Percentiles rank a stretch among this genome's conserved stretches.
These are phyloP conservation scores for Diaporthe caulivora DNA, from an alignment of 2,329 filamentous ascomycete species.

Conservation along the genomic window DNA sequence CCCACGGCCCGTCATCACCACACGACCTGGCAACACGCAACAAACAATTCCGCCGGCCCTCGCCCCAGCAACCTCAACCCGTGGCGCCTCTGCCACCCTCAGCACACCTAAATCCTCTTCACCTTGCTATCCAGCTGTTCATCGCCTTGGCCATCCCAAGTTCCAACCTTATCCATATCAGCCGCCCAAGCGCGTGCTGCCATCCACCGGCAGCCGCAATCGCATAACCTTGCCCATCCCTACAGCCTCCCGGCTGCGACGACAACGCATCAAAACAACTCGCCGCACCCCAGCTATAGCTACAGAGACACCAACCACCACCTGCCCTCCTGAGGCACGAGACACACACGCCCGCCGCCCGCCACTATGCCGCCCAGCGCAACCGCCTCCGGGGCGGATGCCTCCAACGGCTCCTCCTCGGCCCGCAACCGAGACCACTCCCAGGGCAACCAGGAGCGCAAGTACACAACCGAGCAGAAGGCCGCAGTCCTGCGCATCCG, in stretches of 20 bases:
- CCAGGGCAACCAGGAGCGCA: slow-evolving; percentile 80
- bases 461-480: slow-evolving; percentile 91
- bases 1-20: slow-evolving; percentile 27
- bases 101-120: background rate
- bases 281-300: slow-evolving; percentile 26
- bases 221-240: slow-evolving; percentile 21
- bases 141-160: background rate
- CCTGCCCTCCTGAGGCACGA: background rate
- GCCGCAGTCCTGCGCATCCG: slow-evolving; percentile 91
- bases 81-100: background rate
- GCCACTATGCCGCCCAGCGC: slow-evolving; percentile 59
- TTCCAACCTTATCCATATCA: slow-evolving; percentile 6
- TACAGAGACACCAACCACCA: slow-evolving; percentile 19
- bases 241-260: slow-evolving; percentile 21
- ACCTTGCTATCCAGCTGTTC: background rate
- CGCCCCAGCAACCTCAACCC: background rate
- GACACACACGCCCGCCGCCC: slow-evolving; percentile 11
- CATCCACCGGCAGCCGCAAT: slow-evolving; percentile 4
- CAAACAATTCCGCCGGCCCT: background rate
- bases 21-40: background rate
- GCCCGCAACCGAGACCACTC: slow-evolving; percentile 74
- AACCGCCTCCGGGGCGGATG: slow-evolving; percentile 66
- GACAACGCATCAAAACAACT: slow-evolving; percentile 32
- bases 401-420: slow-evolving; percentile 51
- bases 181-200: background rate